Evolutionary conservation across 73 alveolate genomes (phyloP).

Genomic region (Effrenium voratum): DNA sequence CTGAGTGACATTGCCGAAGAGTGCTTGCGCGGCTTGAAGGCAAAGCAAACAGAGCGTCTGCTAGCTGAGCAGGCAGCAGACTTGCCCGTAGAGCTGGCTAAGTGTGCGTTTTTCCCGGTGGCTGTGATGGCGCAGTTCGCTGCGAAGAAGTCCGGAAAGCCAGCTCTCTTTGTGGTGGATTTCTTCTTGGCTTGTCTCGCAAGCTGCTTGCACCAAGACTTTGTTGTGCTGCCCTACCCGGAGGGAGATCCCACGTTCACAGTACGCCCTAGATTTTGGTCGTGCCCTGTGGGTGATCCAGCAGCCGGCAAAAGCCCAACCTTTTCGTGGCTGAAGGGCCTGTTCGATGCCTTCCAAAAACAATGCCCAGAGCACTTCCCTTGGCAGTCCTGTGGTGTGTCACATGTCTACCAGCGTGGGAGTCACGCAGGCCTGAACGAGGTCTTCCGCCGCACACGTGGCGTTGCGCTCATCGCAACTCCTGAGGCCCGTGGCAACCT

Average conservation of each 20-base stretch:
- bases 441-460: not conserved
- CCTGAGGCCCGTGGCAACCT: not conserved
- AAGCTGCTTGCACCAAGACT: not conserved
- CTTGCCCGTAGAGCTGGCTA: not conserved
- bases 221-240: not conserved
- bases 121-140: not conserved
- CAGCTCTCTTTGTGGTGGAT: not conserved
- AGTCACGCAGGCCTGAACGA: conserved; percentile 11
- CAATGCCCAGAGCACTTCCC: not conserved
- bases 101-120: not conserved
- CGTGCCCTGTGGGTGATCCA: not conserved
- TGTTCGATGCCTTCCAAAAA: not conserved
- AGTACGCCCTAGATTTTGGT: no score
- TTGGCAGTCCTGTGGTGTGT: not conserved
- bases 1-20: not conserved
- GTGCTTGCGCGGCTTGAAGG: not conserved
- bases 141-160: not conserved
- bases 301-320: not conserved
- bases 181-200: not conserved
- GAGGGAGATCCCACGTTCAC: not conserved
- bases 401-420: conserved; percentile 9
- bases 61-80: not conserved
- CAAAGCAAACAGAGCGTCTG: not conserved
- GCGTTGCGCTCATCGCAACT: not conserved
- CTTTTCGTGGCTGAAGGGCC: not conserved